Conservation (phyloP, 2,329 filamentous ascomycete species). For the Pyricularia grisea region DNA sequence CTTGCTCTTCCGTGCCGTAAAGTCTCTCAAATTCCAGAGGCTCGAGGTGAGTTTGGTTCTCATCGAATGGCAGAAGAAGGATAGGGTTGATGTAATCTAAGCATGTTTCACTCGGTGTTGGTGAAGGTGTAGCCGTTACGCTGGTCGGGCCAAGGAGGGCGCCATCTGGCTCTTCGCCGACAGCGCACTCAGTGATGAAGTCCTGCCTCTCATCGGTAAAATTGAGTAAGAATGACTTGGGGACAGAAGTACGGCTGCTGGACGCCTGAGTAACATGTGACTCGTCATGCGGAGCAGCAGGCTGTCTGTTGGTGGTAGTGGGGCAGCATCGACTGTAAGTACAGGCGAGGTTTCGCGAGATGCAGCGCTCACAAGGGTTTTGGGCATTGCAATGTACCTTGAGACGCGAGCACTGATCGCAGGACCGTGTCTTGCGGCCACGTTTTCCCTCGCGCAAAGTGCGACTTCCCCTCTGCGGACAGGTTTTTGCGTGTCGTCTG, state of each 20-base stretch:
- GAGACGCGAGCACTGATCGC: background rate
- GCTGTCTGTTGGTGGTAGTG: background rate
- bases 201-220: background rate
- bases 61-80: background rate
- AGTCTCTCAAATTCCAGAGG: background rate
- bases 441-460: background rate
- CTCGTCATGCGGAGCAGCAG: background rate
- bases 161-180: background rate
- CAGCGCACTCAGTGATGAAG: background rate
- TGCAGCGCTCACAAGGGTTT: background rate
- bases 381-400: background rate
- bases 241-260: background rate
- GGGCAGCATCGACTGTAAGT: background rate
- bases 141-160: background rate
- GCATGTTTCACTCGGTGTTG: background rate
- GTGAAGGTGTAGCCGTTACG: background rate
- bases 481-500: background rate
- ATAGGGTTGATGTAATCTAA: background rate
- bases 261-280: background rate
- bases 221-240: background rate
- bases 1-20: background rate
- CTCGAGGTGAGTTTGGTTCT: background rate
- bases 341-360: background rate
- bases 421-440: background rate
- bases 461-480: background rate